phyloP scores from a whole-genome alignment of 768 basidiomycete species.

The Tephrocybe sp. region DNA sequence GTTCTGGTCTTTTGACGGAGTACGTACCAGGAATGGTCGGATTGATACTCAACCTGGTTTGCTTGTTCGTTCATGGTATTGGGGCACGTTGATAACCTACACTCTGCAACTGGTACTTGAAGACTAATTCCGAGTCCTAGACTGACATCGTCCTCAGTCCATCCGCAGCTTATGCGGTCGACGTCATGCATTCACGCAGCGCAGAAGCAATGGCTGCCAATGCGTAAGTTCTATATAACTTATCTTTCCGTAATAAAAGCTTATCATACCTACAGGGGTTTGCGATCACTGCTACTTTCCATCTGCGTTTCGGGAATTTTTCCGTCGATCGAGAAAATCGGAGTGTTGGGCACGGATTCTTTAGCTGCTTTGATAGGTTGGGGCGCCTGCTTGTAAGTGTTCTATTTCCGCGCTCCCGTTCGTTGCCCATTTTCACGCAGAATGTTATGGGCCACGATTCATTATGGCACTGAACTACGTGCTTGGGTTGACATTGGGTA shows the following conservation, averaged over 20 bases:
- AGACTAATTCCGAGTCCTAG: too few relatives aligned
- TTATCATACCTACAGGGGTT: slow-evolving; percentile 32
- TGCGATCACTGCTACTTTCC: slow-evolving; percentile 46
- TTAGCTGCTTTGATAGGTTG: slow-evolving; percentile 45
- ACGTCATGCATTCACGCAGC: slow-evolving; percentile 58
- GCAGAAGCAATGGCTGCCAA: slow-evolving; percentile 64
- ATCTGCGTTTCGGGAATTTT: slow-evolving; percentile 45
- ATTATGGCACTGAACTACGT: slow-evolving; percentile 57
- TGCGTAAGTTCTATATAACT: slow-evolving; percentile 36
- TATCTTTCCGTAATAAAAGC: not conserved
- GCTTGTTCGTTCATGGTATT: slow-evolving; percentile 62
- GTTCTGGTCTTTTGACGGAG: slow-evolving; percentile 48
- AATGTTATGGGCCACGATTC: slow-evolving; percentile 50
- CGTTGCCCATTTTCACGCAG: slow-evolving; percentile 30
- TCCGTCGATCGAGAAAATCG: slow-evolving; percentile 53
- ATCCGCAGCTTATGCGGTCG: slow-evolving; percentile 55
- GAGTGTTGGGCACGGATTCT: slow-evolving; percentile 50
- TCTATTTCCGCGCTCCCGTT: slow-evolving; percentile 1
- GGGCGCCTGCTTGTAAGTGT: slow-evolving; percentile 52
- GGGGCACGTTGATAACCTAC: slow-evolving; percentile 46
- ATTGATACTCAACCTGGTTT: slow-evolving; percentile 49
- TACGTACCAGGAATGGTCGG: slow-evolving; percentile 52
- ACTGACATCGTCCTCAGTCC: slow-evolving; percentile 59
- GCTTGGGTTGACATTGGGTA: slow-evolving; percentile 58
- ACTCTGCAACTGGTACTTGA: not conserved